These are phyloP conservation scores for Heritiera fomes DNA, from an alignment of 345 rosid species.

Conservation along the genomic window DNA sequence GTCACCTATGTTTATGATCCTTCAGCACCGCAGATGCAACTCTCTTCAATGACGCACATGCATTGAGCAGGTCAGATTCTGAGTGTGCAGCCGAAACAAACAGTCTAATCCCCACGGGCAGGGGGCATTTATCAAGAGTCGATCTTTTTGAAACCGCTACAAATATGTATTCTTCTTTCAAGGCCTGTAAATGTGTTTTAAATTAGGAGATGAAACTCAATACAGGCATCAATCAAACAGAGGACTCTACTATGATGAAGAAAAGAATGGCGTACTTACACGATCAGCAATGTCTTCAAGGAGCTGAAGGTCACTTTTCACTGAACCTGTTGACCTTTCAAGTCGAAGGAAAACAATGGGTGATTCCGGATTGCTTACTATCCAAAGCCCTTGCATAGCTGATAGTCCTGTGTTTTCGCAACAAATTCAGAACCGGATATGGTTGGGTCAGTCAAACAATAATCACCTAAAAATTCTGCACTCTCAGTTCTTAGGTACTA, in stretches of 20 bases:
- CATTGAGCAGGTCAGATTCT: conserved; percentile 63
- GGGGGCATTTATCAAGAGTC: conserved; percentile 67
- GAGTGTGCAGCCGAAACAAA: conserved; percentile 78
- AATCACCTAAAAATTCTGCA: neutral
- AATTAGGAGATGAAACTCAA: neutral
- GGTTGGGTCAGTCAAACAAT: neutral
- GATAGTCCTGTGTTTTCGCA: conserved; percentile 50
- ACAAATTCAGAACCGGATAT: conserved; percentile 7
- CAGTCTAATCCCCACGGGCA: conserved; percentile 80
- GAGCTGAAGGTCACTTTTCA: conserved; percentile 56
- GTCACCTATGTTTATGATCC: neutral
- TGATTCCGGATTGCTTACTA: conserved; percentile 72
- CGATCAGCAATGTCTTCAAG: conserved; percentile 68
- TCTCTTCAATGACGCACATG: conserved; percentile 61
- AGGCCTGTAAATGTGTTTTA: conserved; percentile 47
- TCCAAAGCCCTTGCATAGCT: conserved; percentile 51
- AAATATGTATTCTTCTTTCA: conserved; percentile 67
- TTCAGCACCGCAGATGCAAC: conserved; percentile 48
- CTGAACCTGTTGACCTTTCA: conserved; percentile 56
- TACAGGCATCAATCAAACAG: neutral
- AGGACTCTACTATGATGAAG: neutral
- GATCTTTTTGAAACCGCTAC: conserved; percentile 76
- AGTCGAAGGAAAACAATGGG: conserved; percentile 75
- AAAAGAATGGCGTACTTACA: conserved; percentile 45
- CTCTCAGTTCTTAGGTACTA: neutral